Evolutionary conservation across 177 flowering plant genomes (phyloP).

Genomic region (Vitis hybrid): DNA sequence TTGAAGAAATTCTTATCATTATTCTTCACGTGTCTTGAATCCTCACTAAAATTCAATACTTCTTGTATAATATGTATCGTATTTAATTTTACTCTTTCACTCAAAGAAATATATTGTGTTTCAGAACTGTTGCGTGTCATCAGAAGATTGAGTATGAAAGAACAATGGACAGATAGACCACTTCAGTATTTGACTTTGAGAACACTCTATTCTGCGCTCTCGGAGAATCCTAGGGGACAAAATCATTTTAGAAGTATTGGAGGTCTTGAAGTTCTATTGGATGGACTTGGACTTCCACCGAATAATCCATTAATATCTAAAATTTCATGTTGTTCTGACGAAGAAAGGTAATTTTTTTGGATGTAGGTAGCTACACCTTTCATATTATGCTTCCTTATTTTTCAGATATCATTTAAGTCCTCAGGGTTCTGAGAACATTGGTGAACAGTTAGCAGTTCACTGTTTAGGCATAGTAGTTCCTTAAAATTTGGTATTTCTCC

Average conservation of each 20-base stretch:
- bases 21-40: not conserved
- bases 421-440: too few relatives aligned
- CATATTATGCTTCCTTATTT: not conserved
- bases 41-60: not conserved
- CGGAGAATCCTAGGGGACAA: constrained; percentile 83
- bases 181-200: constrained; percentile 73
- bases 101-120: constrained; percentile 14
- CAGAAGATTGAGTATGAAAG: constrained; percentile 81
- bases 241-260: constrained; percentile 98
- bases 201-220: constrained; percentile 64
- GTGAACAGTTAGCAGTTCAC: too few relatives aligned
- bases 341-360: constrained; percentile 41
- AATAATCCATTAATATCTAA: constrained; percentile 31
- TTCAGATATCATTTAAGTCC: not conserved
- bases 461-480: too few relatives aligned
- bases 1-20: not conserved
- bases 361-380: not conserved
- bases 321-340: constrained; percentile 20
- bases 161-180: constrained; percentile 60
- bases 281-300: constrained; percentile 77
- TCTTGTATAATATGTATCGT: not conserved
- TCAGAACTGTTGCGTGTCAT: constrained; percentile 84
- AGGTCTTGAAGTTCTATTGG: constrained; percentile 95
- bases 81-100: not conserved
- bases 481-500: too few relatives aligned